Base-by-base conservation (phyloP, 169 alveolate species). In the Blepharisma undulans region DNA sequence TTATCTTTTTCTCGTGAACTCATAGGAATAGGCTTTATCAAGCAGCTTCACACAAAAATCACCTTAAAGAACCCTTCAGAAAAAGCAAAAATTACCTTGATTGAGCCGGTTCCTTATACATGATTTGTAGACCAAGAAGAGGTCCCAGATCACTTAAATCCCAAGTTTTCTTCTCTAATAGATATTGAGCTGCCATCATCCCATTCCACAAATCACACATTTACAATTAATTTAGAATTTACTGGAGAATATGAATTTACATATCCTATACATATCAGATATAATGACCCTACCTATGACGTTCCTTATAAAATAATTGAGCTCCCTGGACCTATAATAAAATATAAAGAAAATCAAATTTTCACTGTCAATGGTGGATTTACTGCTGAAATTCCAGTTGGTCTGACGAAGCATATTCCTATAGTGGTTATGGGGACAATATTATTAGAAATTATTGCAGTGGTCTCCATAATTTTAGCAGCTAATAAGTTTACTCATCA, bases 201-300 rank as follows among this genome's bases (percentile, higher is more conserved):
- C 25, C 19, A 27, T 14, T 79, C 87, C 7, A 33, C 27, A 30
- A 22, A 29, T 6, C 87, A 79, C 25, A 32, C 30, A 22, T 79
- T 79, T 33, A 25, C 29, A 5, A 79, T 79, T 33, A 25, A 29
- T 18, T 10, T 48, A 10, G 66, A 48, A 48, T 48, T 48, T 48
- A 10, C 7, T 48, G 66, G 66, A 5, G 14, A 48, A 48, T 48
- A 48, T 48, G 66, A 48, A 48, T 29, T 79, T 79, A 12, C 66
- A 48, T 79, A 30, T 6, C 87, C 87, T 10, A 79, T 79, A 1
- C 87, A 79, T 32, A 79, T 79, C 19, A 79, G 87, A 79, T 79
- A 79, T 32, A 21, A 79, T 33, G 61, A 79, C 7, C 66, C 72
- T 33, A n/a, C 34, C 36, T 79, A 29, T 29, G 34, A 79, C 16